phyloP scores from a whole-genome alignment of 2,329 filamentous ascomycete species.

The Trichoderma sp. region DNA sequence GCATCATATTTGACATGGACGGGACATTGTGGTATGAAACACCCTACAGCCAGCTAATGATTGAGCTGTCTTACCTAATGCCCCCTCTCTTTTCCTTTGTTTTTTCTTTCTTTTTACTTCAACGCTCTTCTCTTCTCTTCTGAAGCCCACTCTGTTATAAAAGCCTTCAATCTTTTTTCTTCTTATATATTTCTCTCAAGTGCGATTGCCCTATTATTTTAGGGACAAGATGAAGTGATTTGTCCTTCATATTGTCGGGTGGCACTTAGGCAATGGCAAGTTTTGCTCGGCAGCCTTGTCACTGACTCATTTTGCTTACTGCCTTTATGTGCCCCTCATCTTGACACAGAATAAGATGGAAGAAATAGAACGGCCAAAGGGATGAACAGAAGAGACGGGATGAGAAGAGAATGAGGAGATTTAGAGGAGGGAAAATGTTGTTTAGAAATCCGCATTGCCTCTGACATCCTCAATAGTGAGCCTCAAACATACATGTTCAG shows the following conservation, averaged over 20 bases:
- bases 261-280: not conserved
- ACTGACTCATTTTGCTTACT: constrained; percentile 20
- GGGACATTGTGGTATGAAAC: constrained; percentile 80
- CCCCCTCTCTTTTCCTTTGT: not conserved
- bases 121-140: not conserved
- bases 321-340: not conserved
- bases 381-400: not conserved
- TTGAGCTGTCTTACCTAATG: not conserved
- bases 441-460: not conserved
- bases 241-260: not conserved
- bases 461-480: constrained; percentile 50
- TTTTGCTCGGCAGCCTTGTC: not conserved
- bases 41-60: not conserved
- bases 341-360: not conserved
- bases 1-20: constrained; percentile 87
- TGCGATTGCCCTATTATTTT: not conserved
- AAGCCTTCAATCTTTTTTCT: not conserved
- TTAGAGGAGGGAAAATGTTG: not conserved
- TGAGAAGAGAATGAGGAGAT: not conserved
- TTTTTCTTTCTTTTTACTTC: not conserved
- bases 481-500: constrained; percentile 96
- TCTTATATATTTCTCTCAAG: not conserved
- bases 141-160: not conserved
- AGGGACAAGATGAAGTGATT: not conserved
- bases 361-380: not conserved